phyloP scores from a whole-genome alignment of 768 basidiomycete species.

The Cystofilobasidium macerans region DNA sequence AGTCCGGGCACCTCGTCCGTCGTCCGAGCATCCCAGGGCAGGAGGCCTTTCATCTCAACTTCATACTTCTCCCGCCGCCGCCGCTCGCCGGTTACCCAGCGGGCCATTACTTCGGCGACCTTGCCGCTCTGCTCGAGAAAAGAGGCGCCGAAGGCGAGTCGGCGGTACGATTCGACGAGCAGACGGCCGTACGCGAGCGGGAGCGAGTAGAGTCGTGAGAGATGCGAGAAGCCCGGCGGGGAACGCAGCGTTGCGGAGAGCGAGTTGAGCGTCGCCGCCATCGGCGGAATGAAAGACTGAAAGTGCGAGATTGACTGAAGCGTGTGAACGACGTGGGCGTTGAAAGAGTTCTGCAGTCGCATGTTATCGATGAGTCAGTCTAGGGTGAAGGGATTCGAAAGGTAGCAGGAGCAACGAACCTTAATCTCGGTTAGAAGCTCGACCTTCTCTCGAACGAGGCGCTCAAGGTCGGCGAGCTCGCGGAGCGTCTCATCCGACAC shows the following conservation, averaged over 20 bases:
- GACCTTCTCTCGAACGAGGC: conserved; percentile 18
- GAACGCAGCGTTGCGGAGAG: conserved; percentile 14
- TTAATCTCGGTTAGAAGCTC: conserved; percentile 23
- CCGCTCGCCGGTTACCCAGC: conserved; percentile 64
- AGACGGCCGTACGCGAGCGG: conserved; percentile 20
- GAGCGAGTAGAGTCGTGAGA: conserved; percentile 14
- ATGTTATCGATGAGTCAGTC: too few species aligned
- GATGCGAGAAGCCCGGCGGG: conserved; percentile 20
- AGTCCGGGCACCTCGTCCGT: conserved; percentile 38
- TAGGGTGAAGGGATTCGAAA: too few species aligned
- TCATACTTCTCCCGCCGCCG: conserved; percentile 77
- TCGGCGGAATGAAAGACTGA: conserved; percentile 22
- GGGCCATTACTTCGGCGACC: conserved; percentile 76
- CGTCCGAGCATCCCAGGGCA: conserved; percentile 65
- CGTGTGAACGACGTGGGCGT: conserved; percentile 19
- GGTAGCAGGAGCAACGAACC: background rate
- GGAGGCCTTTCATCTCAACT: conserved; percentile 66
- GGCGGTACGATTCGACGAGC: conserved; percentile 17
- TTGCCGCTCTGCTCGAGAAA: conserved; percentile 70
- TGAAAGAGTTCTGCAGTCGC: conserved; percentile 10
- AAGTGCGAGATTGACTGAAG: conserved; percentile 23
- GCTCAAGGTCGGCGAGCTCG: conserved; percentile 19
- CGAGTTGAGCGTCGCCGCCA: conserved; percentile 3
- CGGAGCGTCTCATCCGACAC: background rate
- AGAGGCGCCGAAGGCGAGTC: conserved; percentile 39